Conservation (phyloP, 345 rosid species). For the Salix caprea region DNA sequence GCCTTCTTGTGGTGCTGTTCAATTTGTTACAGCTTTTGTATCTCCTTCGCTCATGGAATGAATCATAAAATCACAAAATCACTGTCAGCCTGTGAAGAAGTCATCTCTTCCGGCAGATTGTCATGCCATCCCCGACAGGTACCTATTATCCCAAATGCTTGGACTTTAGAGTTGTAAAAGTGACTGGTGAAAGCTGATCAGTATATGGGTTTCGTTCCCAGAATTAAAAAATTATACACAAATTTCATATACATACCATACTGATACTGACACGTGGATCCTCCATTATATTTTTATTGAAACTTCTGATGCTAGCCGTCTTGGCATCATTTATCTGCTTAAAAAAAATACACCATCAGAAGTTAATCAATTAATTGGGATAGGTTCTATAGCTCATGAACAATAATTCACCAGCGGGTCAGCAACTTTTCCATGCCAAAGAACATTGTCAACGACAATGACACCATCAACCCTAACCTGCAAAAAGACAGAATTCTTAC, state of each 20-base stretch:
- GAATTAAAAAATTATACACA: not conserved
- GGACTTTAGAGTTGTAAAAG: not conserved
- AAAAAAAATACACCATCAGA: conserved; percentile 5
- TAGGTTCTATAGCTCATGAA: not conserved
- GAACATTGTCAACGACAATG: conserved; percentile 85
- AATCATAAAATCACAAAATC: not conserved
- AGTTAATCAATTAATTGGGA: not conserved
- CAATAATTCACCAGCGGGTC: conserved; percentile 60
- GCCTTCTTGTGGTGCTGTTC: not conserved
- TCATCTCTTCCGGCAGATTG: conserved; percentile 72
- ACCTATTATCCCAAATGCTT: conserved; percentile 41
- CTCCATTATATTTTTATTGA: conserved; percentile 60
- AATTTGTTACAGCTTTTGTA: not conserved
- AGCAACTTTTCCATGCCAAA: conserved; percentile 91
- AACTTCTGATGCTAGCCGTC: conserved; percentile 67
- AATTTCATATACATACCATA: conserved; percentile 45
- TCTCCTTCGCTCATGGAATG: not conserved
- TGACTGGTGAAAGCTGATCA: not conserved
- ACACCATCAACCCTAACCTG: conserved; percentile 85
- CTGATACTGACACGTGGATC: conserved; percentile 76
- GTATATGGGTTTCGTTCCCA: not conserved
- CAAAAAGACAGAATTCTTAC: conserved; percentile 4
- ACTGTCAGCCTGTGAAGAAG: not conserved
- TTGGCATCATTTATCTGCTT: conserved; percentile 69
- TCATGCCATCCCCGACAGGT: conserved; percentile 88